Base-by-base conservation (phyloP, 768 basidiomycete genomes). In the Cystoderma amianthinum region DNA sequence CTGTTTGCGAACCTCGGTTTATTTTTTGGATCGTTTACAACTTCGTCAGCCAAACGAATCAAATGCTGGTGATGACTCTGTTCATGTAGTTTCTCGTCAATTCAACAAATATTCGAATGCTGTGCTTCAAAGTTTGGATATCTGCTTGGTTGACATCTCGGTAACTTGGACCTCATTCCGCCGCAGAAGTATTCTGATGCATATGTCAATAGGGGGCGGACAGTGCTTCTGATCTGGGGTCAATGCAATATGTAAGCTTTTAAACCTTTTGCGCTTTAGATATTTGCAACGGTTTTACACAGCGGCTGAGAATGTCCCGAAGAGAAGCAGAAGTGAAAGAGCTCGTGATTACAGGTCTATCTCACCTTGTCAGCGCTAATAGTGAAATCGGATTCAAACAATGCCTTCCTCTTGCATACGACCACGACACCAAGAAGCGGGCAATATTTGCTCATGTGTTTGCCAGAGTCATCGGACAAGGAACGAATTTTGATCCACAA, bases 331-430 rank as follows among this genome's bases (percentile, higher is more conserved):
- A 84, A 43, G 61, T 89, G 30, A 77, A 84, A 11, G 83, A 89
- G 44, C 64, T 88, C 12, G 80, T 89, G 32, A 85, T 94, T 44
- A 74, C 78, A 4, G 88, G 85, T 1, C 72, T 95, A 5, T 76
- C 90, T 1, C 82, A 91, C 46, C 68, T 95, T 4, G 81, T 95
- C 42, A 76, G 73, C 23, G 77, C 89, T 10, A 95, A 95, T 54
- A 81, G 86, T 12, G 88, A 93, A 53, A 83, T 79, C 50, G 92
- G 89, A 4, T 80, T 94, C 55, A 92, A 91, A 57, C 88, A 94
- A 56, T 91, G 85, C 51, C 74, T 94, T 16, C 65, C 80, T 3
- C 67, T 87, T 44, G 87, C 85, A 1, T 91, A 89, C 50, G 82
- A 88, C 51, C 57, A 67, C 16, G 85, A 93, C 52, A 64, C 71